These are phyloP conservation scores for Psilocybe mexicana DNA, from an alignment of 1,284 basidiomycete species.

Conservation along the genomic window DNA sequence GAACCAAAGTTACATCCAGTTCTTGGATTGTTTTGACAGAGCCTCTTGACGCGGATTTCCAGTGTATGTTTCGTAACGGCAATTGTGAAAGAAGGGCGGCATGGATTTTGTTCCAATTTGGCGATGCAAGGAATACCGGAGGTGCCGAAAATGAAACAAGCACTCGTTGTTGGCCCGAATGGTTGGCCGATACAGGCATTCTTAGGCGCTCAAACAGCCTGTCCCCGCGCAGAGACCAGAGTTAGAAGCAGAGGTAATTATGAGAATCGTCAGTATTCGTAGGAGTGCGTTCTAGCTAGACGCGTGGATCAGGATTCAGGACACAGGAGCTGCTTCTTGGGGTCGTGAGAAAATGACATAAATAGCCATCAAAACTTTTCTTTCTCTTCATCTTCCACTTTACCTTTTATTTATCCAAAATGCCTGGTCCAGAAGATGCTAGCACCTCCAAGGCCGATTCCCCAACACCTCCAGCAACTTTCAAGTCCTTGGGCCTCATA, in stretches of 20 bases:
- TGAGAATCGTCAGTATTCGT: neutral
- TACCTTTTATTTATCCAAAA: conserved; percentile 24
- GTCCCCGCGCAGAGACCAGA: neutral
- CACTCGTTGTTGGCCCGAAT: conserved; percentile 39
- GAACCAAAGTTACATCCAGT: conserved; percentile 73
- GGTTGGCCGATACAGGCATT: conserved; percentile 15
- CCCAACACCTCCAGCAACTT: conserved; percentile 37
- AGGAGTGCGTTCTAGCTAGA: neutral
- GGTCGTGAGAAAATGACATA: conserved; percentile 17
- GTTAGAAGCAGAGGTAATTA: neutral
- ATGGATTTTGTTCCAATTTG: conserved; percentile 71
- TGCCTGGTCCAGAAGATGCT: conserved; percentile 62
- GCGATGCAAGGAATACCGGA: conserved; percentile 62
- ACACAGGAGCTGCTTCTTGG: neutral
- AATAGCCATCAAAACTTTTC: conserved; percentile 17
- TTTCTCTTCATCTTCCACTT: neutral
- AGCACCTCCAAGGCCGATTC: conserved; percentile 45
- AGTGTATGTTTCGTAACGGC: conserved; percentile 87
- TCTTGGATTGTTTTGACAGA: conserved; percentile 85
- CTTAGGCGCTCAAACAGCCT: neutral
- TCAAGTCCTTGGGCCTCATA: conserved; percentile 84
- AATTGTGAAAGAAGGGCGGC: conserved; percentile 70
- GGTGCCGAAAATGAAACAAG: conserved; percentile 69
- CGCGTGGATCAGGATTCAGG: too few species aligned
- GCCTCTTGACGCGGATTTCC: conserved; percentile 75